phyloP scores from a whole-genome alignment of 176 grass and related monocot species.

The Avena eriantha region DNA sequence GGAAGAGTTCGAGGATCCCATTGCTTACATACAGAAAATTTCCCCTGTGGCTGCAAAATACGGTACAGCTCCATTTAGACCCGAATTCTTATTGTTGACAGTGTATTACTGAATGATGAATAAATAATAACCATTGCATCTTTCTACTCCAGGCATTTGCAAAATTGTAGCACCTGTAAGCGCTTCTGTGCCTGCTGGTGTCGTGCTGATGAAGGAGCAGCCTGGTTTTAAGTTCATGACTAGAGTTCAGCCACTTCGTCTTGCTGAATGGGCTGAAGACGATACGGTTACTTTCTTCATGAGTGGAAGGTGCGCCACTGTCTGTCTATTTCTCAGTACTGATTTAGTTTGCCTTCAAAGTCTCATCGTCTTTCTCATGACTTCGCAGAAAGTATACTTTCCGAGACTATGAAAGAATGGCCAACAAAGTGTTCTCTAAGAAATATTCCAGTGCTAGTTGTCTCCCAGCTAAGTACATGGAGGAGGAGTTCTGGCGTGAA shows the following conservation, averaged over 20 bases:
- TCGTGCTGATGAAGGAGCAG: constrained; percentile 84
- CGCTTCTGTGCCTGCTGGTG: constrained; percentile 87
- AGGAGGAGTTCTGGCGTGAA: constrained; percentile 99
- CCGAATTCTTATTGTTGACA: neutral
- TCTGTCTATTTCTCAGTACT: constrained; percentile 16
- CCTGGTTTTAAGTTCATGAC: constrained; percentile 95
- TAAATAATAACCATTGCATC: neutral
- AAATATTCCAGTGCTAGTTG: constrained; percentile 87
- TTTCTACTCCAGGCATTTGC: constrained; percentile 74
- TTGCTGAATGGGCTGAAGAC: constrained; percentile 85
- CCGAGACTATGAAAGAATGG: constrained; percentile 95
- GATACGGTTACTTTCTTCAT: constrained; percentile 93
- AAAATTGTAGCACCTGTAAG: constrained; percentile 86
- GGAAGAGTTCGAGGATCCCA: constrained; percentile 85
- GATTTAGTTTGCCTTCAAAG: neutral
- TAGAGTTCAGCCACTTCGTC: constrained; percentile 88
- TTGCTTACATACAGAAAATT: constrained; percentile 88
- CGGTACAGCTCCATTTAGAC: constrained; percentile 44
- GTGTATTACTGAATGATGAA: neutral
- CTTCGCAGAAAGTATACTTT: constrained; percentile 94
- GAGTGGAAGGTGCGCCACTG: constrained; percentile 82
- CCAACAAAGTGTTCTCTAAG: constrained; percentile 87
- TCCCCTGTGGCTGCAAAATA: constrained; percentile 74
- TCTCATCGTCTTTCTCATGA: constrained; percentile 28
- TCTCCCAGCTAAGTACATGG: constrained; percentile 76